phyloP scores from a whole-genome alignment of 192 early-diverging fungal species.

The Cladochytrium replicatum region DNA sequence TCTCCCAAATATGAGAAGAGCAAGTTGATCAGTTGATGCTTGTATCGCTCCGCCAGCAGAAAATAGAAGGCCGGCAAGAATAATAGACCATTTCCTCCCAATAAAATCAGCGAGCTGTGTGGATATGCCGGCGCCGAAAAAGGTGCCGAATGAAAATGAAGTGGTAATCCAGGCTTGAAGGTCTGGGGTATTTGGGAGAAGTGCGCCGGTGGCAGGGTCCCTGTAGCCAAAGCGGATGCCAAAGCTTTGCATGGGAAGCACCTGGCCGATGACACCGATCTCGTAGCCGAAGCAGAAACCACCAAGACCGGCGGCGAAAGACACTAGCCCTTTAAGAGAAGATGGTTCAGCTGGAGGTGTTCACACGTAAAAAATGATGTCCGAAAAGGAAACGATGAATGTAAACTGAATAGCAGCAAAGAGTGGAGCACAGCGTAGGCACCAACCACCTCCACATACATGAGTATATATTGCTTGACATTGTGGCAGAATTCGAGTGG shows the following conservation, averaged over 20 bases:
- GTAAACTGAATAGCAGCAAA: too few relatives aligned
- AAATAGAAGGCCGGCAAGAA: constrained; percentile 45
- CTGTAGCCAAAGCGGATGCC: constrained; percentile 13
- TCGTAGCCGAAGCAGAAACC: constrained; percentile 38
- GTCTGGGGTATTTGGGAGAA: too few relatives aligned
- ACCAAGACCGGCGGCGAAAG: constrained; percentile 33
- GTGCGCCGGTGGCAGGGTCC: not conserved
- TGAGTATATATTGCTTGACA: too few relatives aligned
- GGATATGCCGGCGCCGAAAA: constrained; percentile 23
- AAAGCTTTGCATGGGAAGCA: constrained; percentile 29
- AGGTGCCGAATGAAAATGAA: constrained; percentile 3
- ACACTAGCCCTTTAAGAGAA: too few relatives aligned
- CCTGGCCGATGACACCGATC: constrained; percentile 37
- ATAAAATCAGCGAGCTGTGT: constrained; percentile 27
- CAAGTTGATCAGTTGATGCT: constrained; percentile 42
- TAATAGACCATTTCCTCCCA: constrained; percentile 30
- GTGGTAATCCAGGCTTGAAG: too few relatives aligned
- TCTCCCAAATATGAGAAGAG: constrained; percentile 65
- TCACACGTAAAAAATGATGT: too few relatives aligned
- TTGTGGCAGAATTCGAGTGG: too few relatives aligned
- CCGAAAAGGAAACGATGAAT: too few relatives aligned
- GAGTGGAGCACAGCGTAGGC: too few relatives aligned
- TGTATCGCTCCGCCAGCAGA: constrained; percentile 66
- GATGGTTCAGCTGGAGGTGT: too few relatives aligned
- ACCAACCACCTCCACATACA: too few relatives aligned